These are phyloP conservation scores for Trypanosoma lewisi DNA, from an alignment of 208 protist species.

Conservation along the genomic window DNA sequence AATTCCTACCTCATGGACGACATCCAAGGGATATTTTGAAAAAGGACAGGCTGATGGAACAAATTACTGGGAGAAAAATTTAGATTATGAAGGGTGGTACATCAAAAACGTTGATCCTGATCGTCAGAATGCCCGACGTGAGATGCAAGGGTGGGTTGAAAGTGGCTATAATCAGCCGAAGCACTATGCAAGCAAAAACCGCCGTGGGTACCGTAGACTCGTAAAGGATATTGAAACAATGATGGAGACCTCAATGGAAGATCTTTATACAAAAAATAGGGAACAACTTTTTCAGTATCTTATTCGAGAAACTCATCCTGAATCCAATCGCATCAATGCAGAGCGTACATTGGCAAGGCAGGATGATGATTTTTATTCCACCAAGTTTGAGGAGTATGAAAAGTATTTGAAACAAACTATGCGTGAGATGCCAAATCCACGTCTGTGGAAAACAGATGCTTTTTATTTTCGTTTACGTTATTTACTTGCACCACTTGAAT, in stretches of 20 bases:
- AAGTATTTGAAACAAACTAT: constrained; percentile 86
- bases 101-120: constrained; percentile 91
- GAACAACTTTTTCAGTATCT: constrained; percentile 89
- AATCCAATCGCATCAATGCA: constrained; percentile 88
- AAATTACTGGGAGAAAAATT: constrained; percentile 91
- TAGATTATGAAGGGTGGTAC: constrained; percentile 91
- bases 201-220: constrained; percentile 84
- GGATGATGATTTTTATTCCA: constrained; percentile 91
- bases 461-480: constrained; percentile 91
- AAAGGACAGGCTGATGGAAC: constrained; percentile 81
- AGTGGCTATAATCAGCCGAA: constrained; percentile 89
- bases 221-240: constrained; percentile 88
- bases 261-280: constrained; percentile 87
- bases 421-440: constrained; percentile 89
- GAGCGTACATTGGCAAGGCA: constrained; percentile 77
- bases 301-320: constrained; percentile 79
- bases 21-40: constrained; percentile 86
- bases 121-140: constrained; percentile 68
- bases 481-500: constrained; percentile 78
- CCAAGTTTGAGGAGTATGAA: constrained; percentile 85
- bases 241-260: constrained; percentile 90
- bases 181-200: constrained; percentile 89
- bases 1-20: constrained; percentile 78
- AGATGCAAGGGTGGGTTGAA: constrained; percentile 84
- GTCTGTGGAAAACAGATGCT: constrained; percentile 88